Evolutionary conservation across 2,329 filamentous ascomycete genomes (phyloP), one percentile per base, ranked within the genome.

Genomic region (Metarhizium album): DNA sequence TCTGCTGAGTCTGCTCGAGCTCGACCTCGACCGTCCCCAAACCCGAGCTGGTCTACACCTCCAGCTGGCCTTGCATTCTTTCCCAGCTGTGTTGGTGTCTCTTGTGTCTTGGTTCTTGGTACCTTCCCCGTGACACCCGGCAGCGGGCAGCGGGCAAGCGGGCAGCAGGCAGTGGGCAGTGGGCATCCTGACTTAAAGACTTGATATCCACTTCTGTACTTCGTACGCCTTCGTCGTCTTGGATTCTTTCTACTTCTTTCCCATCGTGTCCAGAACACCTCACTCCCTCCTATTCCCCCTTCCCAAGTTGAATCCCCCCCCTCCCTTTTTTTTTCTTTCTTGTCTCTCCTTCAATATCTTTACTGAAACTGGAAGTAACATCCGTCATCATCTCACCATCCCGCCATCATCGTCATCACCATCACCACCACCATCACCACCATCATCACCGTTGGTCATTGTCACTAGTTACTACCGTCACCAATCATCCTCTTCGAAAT

Each of bases 21-120:
- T 59, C 61, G 64, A 61, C 63, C 60, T 59, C 61, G 64, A 61
- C 63, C 60, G 57, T 62, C 64, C 64, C 70, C 64, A 60, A 68
- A 69, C 64, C 70, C 64, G 60, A 68, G 69, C 70, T 73, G 69
- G 70, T 66, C 70, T 69, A 64, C 69, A 72, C 66, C 62, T 69
- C 71, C 68, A 72, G 70, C 70, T 71, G 65, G 58, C 55, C 5
- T 47, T 37, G 13, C 16, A 24, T 47, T 37, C 6, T 38, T 38
- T 38, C 3, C 33, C 24, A 43, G 40, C 40, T 43, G n/a, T 43
- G 22, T 24, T 18, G 20, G 40, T 8, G 27, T 29, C 7, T 29
- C n/a, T 29, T 29, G 27, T 29, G 27, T 29, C n/a, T n/a, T n/a
- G n/a, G n/a, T n/a, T n/a, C n/a, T n/a, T n/a, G n/a, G n/a, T n/a